These are phyloP conservation scores for Tothia fuscella DNA, from an alignment of 2,329 filamentous ascomycete species.

Conservation along the genomic window DNA sequence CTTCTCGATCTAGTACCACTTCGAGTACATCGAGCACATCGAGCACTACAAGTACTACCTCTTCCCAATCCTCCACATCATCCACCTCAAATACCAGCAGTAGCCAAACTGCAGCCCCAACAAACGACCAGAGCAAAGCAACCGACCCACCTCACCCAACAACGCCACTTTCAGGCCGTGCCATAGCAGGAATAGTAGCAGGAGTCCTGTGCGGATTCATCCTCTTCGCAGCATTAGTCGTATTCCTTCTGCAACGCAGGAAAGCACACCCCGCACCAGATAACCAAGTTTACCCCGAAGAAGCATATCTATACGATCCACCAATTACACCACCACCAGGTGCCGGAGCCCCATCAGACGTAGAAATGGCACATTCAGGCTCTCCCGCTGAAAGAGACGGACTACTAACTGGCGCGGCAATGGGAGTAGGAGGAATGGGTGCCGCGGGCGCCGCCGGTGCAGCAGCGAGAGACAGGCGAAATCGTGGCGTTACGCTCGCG, in stretches of 20 bases:
- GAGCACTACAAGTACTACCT: not conserved
- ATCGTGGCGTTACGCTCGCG: not conserved
- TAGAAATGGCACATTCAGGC: not conserved
- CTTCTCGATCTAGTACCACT: not conserved
- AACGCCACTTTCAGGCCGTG: not conserved
- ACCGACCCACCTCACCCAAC: not conserved
- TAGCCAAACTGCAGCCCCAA: not conserved
- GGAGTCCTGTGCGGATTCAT: constrained; percentile 1
- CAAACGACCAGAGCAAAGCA: not conserved
- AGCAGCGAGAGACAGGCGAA: not conserved
- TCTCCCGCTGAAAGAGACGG: constrained; percentile 3
- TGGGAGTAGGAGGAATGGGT: not conserved
- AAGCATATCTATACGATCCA: constrained; percentile 12
- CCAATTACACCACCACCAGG: constrained; percentile 8
- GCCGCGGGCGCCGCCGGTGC: not conserved
- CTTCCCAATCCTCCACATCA: constrained; percentile 2
- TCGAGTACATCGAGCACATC: constrained; percentile 1
- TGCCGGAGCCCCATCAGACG: not conserved
- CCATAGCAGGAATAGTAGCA: constrained; percentile 4
- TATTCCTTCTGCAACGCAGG: constrained; percentile 1
- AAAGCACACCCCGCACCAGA: not conserved
- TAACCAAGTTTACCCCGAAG: constrained; percentile 9
- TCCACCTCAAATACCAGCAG: not conserved
- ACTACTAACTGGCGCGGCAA: not conserved
- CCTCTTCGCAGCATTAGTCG: not conserved